Evolutionary conservation across 768 basidiomycete species (phyloP).

Genomic region (Leccinum longicurvipes): DNA sequence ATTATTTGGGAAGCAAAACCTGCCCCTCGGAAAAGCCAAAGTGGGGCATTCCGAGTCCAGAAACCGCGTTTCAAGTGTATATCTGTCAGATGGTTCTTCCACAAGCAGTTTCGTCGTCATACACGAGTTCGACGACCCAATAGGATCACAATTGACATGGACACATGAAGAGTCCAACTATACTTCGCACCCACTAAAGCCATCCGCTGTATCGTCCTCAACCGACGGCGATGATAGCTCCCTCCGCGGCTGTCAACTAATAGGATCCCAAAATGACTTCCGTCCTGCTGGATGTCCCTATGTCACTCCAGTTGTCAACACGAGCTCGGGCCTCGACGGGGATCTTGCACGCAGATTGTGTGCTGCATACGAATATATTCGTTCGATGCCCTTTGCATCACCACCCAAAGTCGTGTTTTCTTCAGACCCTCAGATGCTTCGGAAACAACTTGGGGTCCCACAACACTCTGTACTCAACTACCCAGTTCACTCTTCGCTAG

Average conservation of each 20-base stretch:
- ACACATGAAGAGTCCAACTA: background rate
- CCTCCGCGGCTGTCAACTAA: background rate
- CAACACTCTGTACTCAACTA: constrained; percentile 30
- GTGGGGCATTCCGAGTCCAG: constrained; percentile 5
- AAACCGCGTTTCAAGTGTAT: constrained; percentile 18
- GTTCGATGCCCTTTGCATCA: constrained; percentile 15
- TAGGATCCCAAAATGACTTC: background rate
- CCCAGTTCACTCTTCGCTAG: constrained; percentile 11
- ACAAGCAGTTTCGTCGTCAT: constrained; percentile 15
- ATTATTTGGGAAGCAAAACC: constrained; percentile 6
- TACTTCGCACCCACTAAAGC: background rate
- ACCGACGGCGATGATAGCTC: background rate
- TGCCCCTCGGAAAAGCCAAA: background rate
- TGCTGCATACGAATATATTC: constrained; percentile 25
- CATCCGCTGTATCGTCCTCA: background rate
- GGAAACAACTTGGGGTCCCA: constrained; percentile 29
- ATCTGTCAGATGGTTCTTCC: constrained; percentile 18
- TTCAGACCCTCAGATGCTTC: constrained; percentile 25
- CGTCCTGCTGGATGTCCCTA: background rate
- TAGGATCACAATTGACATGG: background rate
- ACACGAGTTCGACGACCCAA: constrained; percentile 25
- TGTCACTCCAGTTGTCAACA: background rate
- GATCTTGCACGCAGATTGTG: constrained; percentile 22
- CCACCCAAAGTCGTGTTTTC: constrained; percentile 13
- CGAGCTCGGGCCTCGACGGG: constrained; percentile 8